Conservation (phyloP, 2,329 filamentous ascomycete species). For the Geosmithia morbida region DNA sequence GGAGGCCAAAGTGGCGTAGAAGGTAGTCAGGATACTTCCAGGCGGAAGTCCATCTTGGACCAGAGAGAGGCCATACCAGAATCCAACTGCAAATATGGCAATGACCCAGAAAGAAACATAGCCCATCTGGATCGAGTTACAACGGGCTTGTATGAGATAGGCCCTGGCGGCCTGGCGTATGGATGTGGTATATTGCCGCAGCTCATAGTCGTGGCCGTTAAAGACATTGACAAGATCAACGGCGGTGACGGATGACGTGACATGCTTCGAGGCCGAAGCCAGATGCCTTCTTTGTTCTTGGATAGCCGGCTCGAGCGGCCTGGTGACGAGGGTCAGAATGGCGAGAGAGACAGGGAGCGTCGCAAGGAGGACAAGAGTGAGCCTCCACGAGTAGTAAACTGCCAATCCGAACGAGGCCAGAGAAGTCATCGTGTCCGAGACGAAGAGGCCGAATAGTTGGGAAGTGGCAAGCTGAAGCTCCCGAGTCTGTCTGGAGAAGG, state of each 20-base stretch:
- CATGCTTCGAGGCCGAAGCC: constrained; percentile 54
- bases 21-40: constrained; percentile 65
- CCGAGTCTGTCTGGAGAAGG: constrained; percentile 51
- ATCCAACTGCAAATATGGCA: constrained; percentile 72
- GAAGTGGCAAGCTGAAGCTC: constrained; percentile 73
- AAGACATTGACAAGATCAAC: constrained; percentile 83
- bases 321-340: constrained; percentile 44
- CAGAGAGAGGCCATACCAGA: constrained; percentile 71
- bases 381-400: constrained; percentile 67
- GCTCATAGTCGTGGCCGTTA: constrained; percentile 60
- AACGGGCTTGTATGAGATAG: constrained; percentile 54
- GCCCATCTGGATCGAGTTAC: constrained; percentile 58
- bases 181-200: constrained; percentile 45
- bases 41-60: constrained; percentile 45
- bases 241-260: constrained; percentile 52
- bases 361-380: constrained; percentile 66
- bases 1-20: constrained; percentile 67
- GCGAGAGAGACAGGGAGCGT: constrained; percentile 54
- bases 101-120: constrained; percentile 62
- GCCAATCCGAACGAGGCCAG: constrained; percentile 55
- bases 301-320: constrained; percentile 50
- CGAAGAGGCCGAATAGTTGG: constrained; percentile 58
- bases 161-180: constrained; percentile 43
- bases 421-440: constrained; percentile 50
- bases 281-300: constrained; percentile 54